phyloP scores from a whole-genome alignment of 1,284 basidiomycete genomes.

The Fomitiporia mediterranea region DNA sequence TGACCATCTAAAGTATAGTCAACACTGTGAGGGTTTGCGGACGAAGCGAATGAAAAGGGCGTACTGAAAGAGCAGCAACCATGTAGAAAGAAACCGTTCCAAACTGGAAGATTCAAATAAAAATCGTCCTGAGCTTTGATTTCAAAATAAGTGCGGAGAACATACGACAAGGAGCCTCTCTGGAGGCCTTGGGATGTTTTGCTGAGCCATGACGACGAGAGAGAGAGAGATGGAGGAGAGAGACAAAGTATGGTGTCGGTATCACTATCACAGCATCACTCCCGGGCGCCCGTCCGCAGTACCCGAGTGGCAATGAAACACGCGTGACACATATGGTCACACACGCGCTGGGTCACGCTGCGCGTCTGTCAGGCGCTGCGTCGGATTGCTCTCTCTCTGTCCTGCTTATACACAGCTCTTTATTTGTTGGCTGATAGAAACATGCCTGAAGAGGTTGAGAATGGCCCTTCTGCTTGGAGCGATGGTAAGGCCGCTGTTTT shows the following conservation, averaged over 20 bases:
- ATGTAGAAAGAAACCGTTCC: conserved; percentile 75
- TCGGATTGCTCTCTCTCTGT: neutral
- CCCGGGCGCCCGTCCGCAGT: neutral
- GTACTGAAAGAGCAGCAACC: conserved; percentile 74
- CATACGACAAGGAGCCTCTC: conserved; percentile 24
- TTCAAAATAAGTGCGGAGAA: conserved; percentile 15
- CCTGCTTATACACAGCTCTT: no score
- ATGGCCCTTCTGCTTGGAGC: no score
- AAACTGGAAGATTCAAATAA: conserved; percentile 33
- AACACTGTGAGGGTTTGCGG: neutral
- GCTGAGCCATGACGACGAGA: conserved; percentile 21
- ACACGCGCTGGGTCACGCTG: neutral
- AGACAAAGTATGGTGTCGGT: neutral
- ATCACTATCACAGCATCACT: no score
- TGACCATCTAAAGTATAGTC: conserved; percentile 65
- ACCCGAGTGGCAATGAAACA: neutral
- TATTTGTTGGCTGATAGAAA: no score
- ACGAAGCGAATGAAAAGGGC: conserved; percentile 30
- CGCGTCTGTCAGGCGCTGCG: neutral
- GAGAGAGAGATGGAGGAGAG: neutral
- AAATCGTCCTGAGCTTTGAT: conserved; percentile 9
- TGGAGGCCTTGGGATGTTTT: conserved; percentile 18
- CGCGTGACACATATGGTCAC: neutral
- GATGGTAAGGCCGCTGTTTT: no score
- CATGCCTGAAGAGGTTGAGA: neutral